phyloP scores from a whole-genome alignment of 106 monocot genomes.

The Cymbidium sinense region DNA sequence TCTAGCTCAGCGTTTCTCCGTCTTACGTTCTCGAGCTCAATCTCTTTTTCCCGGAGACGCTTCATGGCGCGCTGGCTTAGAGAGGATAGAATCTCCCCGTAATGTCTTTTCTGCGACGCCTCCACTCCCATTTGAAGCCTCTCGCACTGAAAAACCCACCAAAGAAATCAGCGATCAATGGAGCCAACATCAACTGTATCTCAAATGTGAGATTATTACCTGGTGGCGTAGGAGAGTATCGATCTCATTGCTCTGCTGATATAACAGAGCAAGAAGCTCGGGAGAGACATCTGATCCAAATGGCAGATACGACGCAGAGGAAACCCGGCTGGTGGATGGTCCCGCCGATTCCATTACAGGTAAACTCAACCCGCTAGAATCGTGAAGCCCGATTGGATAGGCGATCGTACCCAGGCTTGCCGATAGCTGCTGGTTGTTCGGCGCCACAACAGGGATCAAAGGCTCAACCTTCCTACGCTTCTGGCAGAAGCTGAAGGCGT shows the following conservation, averaged over 20 bases:
- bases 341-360: conserved; percentile 12
- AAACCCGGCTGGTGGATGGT: conserved; percentile 31
- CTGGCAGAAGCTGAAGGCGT: conserved; percentile 6
- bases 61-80: conserved; percentile 16
- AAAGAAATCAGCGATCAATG: background rate
- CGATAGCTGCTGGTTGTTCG: background rate
- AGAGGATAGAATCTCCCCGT: conserved; percentile 14
- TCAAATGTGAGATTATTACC: conserved; percentile 10
- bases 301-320: conserved; percentile 4
- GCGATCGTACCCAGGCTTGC: too few species aligned
- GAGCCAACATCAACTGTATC: background rate
- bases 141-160: conserved; percentile 26
- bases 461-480: conserved; percentile 4
- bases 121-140: conserved; percentile 30
- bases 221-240: conserved; percentile 38
- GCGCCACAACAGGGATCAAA: too few species aligned
- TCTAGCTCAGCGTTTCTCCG: conserved; percentile 43
- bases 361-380: background rate
- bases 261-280: conserved; percentile 23
- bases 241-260: conserved; percentile 33
- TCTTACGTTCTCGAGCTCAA: conserved; percentile 29
- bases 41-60: conserved; percentile 36
- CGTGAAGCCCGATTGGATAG: background rate
- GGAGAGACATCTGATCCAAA: background rate
- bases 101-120: conserved; percentile 29